phyloP scores from a whole-genome alignment of 306 rosid genomes.

The Begonia fuchsioides region DNA sequence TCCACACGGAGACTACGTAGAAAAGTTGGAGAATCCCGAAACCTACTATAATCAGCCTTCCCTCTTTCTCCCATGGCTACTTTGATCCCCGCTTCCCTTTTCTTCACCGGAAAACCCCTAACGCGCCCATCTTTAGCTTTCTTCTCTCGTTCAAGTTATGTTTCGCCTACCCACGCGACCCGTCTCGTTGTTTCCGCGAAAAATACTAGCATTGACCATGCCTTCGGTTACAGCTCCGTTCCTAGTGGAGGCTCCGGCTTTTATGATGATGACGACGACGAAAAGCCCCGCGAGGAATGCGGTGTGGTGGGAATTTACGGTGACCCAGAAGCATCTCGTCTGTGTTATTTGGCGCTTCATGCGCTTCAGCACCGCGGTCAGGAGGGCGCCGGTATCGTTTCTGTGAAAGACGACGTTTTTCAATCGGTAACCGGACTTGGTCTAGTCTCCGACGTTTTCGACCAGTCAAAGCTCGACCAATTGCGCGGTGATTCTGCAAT shows the following conservation, averaged over 20 bases:
- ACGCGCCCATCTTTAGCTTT: background rate
- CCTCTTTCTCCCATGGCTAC: too few species aligned
- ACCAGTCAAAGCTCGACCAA: slow-evolving; percentile 39
- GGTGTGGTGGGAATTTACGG: slow-evolving; percentile 83
- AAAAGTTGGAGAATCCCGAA: too few species aligned
- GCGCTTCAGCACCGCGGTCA: slow-evolving; percentile 96
- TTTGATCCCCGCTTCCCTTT: too few species aligned
- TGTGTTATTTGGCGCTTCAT: slow-evolving; percentile 70
- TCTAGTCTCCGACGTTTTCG: slow-evolving; percentile 69
- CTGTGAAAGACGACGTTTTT: slow-evolving; percentile 37
- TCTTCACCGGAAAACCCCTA: too few species aligned
- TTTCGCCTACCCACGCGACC: slow-evolving; percentile 7
- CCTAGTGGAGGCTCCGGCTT: slow-evolving; percentile 1
- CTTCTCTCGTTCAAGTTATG: slow-evolving; percentile 2
- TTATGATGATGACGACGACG: slow-evolving; percentile 19
- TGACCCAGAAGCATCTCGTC: slow-evolving; percentile 66
- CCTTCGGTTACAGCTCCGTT: slow-evolving; percentile 5
- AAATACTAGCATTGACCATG: slow-evolving; percentile 24
- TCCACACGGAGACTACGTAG: too few species aligned
- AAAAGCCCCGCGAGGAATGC: slow-evolving; percentile 86
- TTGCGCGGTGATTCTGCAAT: slow-evolving; percentile 54
- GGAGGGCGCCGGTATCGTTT: slow-evolving; percentile 80
- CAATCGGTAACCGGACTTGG: slow-evolving; percentile 66
- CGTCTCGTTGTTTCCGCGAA: slow-evolving; percentile 14
- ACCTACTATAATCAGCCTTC: too few species aligned